A percentile compares a stretch with the other conserved stretches of the same genome.
phyloP scores from a whole-genome alignment of 164 flowering plant genomes.

The Vitis vinifera region ASM3070453v1 NC_081821.1:8498001-8498500 shows the following conservation, averaged over 20 bases:
- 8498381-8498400: slow-evolving; percentile 3
- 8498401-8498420: not conserved
- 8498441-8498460: not conserved
- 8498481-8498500: slow-evolving; percentile 88
- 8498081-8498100: too few species aligned
- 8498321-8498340: slow-evolving; percentile 93
- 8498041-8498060: too few species aligned
- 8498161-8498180: too few species aligned
- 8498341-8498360: slow-evolving; percentile 92
- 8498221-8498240: too few species aligned
- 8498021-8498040: too few species aligned
- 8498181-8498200: too few species aligned
- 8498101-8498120: too few species aligned
- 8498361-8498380: slow-evolving; percentile 89
- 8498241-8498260: too few species aligned
- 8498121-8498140: too few species aligned
- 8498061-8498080: too few species aligned
- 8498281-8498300: not conserved
- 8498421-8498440: not conserved
- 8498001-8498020: not conserved
- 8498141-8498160: too few species aligned
- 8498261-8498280: not conserved
- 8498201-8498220: too few species aligned
- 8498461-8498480: not conserved
- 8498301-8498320: slow-evolving; percentile 63